Evolutionary conservation across 495 filamentous ascomycete genomes (phyloP), one percentile per base, ranked within the genome.

Genomic region (Lophiostoma macrostomum): DNA sequence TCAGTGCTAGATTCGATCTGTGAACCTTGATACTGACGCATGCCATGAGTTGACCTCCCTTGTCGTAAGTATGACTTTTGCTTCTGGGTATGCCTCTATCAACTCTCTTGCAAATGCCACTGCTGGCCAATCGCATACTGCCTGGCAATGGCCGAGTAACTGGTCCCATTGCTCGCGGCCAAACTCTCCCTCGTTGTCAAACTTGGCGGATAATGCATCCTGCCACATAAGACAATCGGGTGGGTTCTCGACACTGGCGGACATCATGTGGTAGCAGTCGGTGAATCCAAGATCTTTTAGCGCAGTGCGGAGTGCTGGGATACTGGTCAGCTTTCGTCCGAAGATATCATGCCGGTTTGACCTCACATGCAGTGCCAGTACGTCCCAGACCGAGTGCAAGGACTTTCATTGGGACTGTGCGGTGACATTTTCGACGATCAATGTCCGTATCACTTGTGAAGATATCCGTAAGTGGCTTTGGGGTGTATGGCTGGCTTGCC

Each of bases 211-310:
- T n/a, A 85, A 71, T 34, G 81, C 82, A 61, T 84, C 79, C 64
- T 77, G 75, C 83, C 83, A 86, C 67, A 81, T 79, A 1, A 76
- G 63, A 36, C 75, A 77, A 60, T 83, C 79, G 0, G 73, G 75
- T 5, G 77, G 76, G 61, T 82, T 77, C 66, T 84, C 79, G 46
- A 84, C 73, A 46, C 76, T 74, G 46, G 77, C 75, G 46, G 78
- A 79, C 79, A 82, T 83, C 71, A 83, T 82, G 71, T 86, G 82
- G 73, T 84, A 84, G 56, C 74, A 79, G 66, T 81, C 75, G 52
- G 73, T 56, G 67, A 82, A 84, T 22, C 82, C 82, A 16, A 86
- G 74, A 29, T 75, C 69, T 47, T 79, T 71, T 10, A 86, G 70
- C 12, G 80, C 82, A 43, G 75, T 76, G 41, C 77, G 76, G 16